Conservation (phyloP, 176 grass and related monocot species). For the Guadua angustifolia region DNA sequence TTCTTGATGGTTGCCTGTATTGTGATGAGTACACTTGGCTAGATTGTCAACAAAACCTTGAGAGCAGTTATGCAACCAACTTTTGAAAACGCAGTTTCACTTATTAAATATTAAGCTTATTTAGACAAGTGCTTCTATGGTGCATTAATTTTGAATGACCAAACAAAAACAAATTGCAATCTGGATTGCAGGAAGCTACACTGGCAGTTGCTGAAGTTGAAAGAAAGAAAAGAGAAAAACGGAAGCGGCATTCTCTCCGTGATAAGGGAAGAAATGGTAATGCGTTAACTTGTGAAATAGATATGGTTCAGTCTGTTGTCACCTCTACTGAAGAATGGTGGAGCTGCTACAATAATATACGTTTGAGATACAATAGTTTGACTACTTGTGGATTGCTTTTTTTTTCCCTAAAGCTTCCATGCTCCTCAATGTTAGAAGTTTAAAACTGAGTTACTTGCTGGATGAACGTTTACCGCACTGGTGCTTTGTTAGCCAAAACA, state of each 20-base stretch:
- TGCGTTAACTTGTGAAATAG: slow-evolving; percentile 3
- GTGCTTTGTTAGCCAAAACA: slow-evolving; percentile 9
- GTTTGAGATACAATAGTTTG: neutral
- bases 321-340: neutral
- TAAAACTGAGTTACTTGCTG: neutral
- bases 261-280: slow-evolving; percentile 64
- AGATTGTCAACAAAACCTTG: neutral
- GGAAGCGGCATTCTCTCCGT: slow-evolving; percentile 54
- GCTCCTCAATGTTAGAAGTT: neutral
- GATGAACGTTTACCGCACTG: neutral
- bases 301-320: slow-evolving; percentile 4
- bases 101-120: slow-evolving; percentile 4
- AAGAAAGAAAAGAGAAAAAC: slow-evolving; percentile 80
- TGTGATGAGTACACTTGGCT: slow-evolving; percentile 4
- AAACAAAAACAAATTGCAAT: slow-evolving; percentile 21
- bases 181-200: slow-evolving; percentile 74
- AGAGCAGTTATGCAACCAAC: slow-evolving; percentile 1
- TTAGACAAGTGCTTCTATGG: neutral
- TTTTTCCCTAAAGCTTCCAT: neutral
- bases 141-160: neutral
- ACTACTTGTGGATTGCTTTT: neutral
- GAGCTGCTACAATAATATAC: slow-evolving; percentile 14
- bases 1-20: slow-evolving; percentile 23
- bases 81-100: slow-evolving; percentile 25
- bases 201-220: slow-evolving; percentile 75